Conservation (phyloP, 75 land plant species). For the Pinus tabuliformis region DNA sequence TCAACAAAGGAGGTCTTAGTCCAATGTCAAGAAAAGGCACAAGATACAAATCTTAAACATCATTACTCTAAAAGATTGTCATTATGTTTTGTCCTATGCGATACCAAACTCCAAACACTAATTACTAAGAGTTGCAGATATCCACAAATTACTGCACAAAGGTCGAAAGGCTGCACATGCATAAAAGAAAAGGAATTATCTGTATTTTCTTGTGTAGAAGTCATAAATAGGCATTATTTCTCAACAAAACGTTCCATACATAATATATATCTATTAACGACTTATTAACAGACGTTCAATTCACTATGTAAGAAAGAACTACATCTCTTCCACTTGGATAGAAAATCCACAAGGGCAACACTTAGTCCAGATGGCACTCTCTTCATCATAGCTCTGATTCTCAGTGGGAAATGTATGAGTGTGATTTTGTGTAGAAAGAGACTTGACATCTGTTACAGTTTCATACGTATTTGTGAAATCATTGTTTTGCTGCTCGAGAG, state of each 20-base stretch:
- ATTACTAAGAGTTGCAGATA: too few relatives aligned
- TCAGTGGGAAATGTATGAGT: conserved; percentile 67
- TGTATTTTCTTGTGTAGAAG: too few relatives aligned
- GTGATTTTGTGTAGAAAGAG: conserved; percentile 23
- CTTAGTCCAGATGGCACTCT: conserved; percentile 55
- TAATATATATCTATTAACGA: not conserved
- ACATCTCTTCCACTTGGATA: conserved; percentile 79
- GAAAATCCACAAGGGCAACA: conserved; percentile 85
- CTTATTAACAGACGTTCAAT: not conserved
- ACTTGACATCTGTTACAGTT: not conserved
- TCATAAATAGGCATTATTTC: too few relatives aligned
- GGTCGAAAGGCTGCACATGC: too few relatives aligned
- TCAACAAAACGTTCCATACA: not conserved
- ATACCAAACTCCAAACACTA: too few relatives aligned
- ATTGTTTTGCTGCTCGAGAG: conserved; percentile 3
- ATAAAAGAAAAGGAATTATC: too few relatives aligned
- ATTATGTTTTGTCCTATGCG: too few relatives aligned
- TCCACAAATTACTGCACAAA: too few relatives aligned
- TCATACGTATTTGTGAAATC: conserved; percentile 2
- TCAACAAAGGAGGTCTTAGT: too few relatives aligned
- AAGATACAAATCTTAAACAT: too few relatives aligned
- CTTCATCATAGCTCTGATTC: conserved; percentile 70
- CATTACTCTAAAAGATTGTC: too few relatives aligned
- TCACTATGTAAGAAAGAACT: conserved; percentile 12
- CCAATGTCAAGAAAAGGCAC: too few relatives aligned